These are phyloP conservation scores for Cyclotella kingstonii DNA, from an alignment of 108 stramenopile species.

Conservation along the genomic window DNA sequence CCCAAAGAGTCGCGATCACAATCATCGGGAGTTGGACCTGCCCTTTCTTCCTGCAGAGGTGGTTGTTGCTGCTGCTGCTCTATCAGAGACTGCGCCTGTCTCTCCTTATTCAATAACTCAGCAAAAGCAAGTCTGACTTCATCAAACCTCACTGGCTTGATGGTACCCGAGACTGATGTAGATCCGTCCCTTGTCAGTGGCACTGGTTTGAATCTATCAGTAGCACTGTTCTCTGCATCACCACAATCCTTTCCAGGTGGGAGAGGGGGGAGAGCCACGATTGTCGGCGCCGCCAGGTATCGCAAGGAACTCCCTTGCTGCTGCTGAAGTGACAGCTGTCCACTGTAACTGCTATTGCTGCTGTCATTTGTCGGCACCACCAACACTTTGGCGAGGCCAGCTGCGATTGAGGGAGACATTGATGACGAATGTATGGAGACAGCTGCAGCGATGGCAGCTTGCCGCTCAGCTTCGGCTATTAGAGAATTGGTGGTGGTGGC, in stretches of 20 bases:
- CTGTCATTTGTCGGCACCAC: slow-evolving; percentile 7
- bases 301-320: background rate
- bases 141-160: slow-evolving; percentile 29
- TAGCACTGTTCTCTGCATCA: background rate
- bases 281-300: background rate
- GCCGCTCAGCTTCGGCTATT: slow-evolving; percentile 35
- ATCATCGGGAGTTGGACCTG: background rate
- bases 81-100: background rate
- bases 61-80: background rate
- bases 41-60: background rate
- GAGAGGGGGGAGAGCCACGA: background rate
- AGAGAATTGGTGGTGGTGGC: too few relatives aligned
- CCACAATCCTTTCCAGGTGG: background rate
- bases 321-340: background rate
- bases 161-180: background rate
- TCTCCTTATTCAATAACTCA: background rate
- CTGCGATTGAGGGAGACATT: slow-evolving; percentile 13
- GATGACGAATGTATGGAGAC: slow-evolving; percentile 14
- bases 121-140: slow-evolving; percentile 32
- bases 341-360: background rate
- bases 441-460: slow-evolving; percentile 45
- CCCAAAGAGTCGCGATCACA: background rate
- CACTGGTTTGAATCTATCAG: background rate
- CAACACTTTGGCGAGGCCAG: slow-evolving; percentile 16
- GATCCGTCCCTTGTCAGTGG: background rate